Conservation (phyloP, 192 early-diverging fungal species). For the Geranomyces variabilis region DNA sequence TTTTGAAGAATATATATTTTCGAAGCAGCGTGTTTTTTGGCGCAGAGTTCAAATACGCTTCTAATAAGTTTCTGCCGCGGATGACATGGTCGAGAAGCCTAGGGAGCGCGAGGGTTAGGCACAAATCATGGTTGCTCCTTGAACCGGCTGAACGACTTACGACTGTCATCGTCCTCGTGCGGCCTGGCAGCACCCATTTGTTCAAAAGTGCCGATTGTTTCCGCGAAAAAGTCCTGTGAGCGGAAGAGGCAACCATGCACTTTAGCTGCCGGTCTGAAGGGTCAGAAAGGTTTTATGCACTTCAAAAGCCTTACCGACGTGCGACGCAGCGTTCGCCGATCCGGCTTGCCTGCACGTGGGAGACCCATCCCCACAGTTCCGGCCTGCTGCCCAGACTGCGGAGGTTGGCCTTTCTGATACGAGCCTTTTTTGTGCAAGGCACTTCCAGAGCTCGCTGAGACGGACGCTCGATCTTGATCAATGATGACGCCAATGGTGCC, state of each 20-base stretch:
- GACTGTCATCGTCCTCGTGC: constrained; percentile 14
- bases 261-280: background rate
- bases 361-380: constrained; percentile 34
- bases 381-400: background rate
- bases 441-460: background rate
- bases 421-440: background rate
- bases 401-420: background rate
- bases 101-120: too few relatives aligned
- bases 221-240: constrained; percentile 49
- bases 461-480: constrained; percentile 13
- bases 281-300: too few relatives aligned
- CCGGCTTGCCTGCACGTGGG: constrained; percentile 24
- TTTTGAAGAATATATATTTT: too few relatives aligned
- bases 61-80: constrained; percentile 21
- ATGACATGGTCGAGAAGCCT: constrained; percentile 18
- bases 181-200: constrained; percentile 12
- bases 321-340: constrained; percentile 30
- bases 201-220: constrained; percentile 39
- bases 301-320: constrained; percentile 50
- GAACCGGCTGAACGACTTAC: background rate
- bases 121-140: too few relatives aligned
- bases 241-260: background rate
- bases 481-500: constrained; percentile 35
- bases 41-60: background rate
- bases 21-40: too few relatives aligned